Percentiles rank a stretch among this genome's conserved stretches.
Evolutionary conservation across 768 basidiomycete genomes (phyloP).

Genomic region (Suillus decipiens): DNA sequence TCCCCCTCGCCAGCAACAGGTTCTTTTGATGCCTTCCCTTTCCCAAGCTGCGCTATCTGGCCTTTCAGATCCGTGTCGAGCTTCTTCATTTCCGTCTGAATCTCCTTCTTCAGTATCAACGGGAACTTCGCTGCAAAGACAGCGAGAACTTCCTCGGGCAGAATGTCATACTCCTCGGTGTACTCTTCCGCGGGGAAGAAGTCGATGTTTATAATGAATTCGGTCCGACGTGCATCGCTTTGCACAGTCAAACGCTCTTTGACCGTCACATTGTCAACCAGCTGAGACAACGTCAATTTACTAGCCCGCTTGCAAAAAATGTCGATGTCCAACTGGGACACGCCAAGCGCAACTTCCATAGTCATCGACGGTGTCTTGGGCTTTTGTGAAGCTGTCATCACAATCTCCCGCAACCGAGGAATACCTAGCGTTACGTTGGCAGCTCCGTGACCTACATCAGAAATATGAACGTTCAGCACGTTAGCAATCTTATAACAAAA

Average conservation of each 20-base stretch:
- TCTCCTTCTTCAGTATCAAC: slow-evolving; percentile 79
- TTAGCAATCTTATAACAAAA: slow-evolving; percentile 4
- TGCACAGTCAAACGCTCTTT: slow-evolving; percentile 73
- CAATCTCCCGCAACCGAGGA: slow-evolving; percentile 96
- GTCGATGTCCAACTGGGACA: slow-evolving; percentile 57
- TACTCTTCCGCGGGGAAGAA: slow-evolving; percentile 92
- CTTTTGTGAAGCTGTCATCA: slow-evolving; percentile 96
- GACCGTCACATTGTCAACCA: slow-evolving; percentile 82
- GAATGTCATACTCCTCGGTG: slow-evolving; percentile 76
- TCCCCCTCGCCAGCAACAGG: slow-evolving; percentile 45
- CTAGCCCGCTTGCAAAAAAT: slow-evolving; percentile 89
- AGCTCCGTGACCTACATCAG: slow-evolving; percentile 85
- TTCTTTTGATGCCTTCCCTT: slow-evolving; percentile 59
- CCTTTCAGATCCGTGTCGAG: slow-evolving; percentile 75
- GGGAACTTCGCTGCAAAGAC: slow-evolving; percentile 79
- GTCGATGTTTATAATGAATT: slow-evolving; percentile 76
- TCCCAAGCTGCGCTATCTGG: slow-evolving; percentile 81
- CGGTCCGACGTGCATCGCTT: slow-evolving; percentile 68
- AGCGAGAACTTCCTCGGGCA: slow-evolving; percentile 68
- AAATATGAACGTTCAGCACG: slow-evolving; percentile 5
- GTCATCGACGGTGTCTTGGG: slow-evolving; percentile 98
- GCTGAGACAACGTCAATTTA: slow-evolving; percentile 82
- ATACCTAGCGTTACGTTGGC: slow-evolving; percentile 99
- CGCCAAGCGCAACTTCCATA: slow-evolving; percentile 63
- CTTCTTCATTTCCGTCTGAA: slow-evolving; percentile 82